Evolutionary conservation across 2,329 filamentous ascomycete genomes (phyloP).

Genomic region (Diaporthe nobilis): DNA sequence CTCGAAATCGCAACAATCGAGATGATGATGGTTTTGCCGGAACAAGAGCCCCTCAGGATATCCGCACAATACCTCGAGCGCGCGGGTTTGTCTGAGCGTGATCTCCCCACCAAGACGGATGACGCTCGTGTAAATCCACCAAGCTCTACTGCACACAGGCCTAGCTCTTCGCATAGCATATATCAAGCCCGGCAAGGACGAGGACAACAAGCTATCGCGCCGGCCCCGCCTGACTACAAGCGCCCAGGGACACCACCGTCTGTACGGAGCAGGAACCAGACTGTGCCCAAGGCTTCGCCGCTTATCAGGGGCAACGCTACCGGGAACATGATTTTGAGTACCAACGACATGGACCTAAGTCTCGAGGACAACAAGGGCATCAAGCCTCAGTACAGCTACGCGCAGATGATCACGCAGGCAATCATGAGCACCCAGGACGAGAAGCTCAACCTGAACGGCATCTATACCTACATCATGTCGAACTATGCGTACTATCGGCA

Average conservation of each 20-base stretch:
- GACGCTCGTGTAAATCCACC: conserved; percentile 32
- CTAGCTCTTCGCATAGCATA: conserved; percentile 47
- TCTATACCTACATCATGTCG: conserved; percentile 92
- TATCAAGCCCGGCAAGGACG: conserved; percentile 45
- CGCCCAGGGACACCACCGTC: conserved; percentile 74
- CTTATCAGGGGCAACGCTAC: conserved; percentile 50
- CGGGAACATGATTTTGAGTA: conserved; percentile 61
- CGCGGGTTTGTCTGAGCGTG: conserved; percentile 65
- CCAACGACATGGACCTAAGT: conserved; percentile 80
- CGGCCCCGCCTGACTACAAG: conserved; percentile 72
- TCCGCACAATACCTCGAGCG: conserved; percentile 79
- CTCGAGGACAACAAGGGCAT: conserved; percentile 88
- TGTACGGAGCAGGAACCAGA: conserved; percentile 52
- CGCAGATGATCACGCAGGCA: conserved; percentile 96
- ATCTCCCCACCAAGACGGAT: conserved; percentile 43
- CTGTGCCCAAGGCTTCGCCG: conserved; percentile 56
- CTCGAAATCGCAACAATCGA: conserved; percentile 93
- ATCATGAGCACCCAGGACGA: conserved; percentile 90
- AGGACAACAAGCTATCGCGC: conserved; percentile 66
- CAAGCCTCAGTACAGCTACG: conserved; percentile 97
- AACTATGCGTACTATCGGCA: conserved; percentile 95
- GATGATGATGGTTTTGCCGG: conserved; percentile 99
- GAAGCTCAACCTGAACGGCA: conserved; percentile 90
- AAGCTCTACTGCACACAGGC: conserved; percentile 44
- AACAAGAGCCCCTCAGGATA: conserved; percentile 76